Evolutionary conservation across 352 stramenopile species (phyloP), one percentile per base, ranked within the genome.

Genomic region (Phytophthora lateralis): DNA sequence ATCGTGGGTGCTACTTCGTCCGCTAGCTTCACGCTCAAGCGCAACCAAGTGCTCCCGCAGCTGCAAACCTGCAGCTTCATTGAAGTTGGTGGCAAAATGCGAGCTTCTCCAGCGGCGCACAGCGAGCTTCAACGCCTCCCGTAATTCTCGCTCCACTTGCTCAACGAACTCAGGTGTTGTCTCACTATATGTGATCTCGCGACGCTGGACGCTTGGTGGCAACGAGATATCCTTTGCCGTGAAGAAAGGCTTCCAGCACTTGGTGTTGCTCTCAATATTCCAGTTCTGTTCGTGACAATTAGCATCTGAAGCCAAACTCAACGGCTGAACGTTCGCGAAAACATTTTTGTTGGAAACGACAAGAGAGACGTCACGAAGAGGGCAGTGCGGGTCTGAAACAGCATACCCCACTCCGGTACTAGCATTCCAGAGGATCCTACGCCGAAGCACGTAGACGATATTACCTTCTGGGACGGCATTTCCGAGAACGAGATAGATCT

Each of bases 341-440:
- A 98, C 66, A 52, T 98, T 98, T 44, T 91, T 76, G 39, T 64
- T 82, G n/a, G 81, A 96, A 0, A 96, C 79, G n/a, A 97, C 76
- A 42, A 95, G 80, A 18, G 78, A 87, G 6, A 98, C 78, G 44
- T 97, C 82, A 6, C 84, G 65, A 45, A 98, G 69, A 17, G 94
- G 91, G 41, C 85, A 97, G n/a, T 81, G 74, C 7, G 85, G 73
- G 59, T 97, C 92, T 26, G 71, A 66, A 48, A 85, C 71, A 51
- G 71, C 64, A 63, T 96, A 97, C 6, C 80, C 80, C 12, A 85
- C 69, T 2, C 91, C 93, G 7, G 77, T 93, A 34, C 79, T 93
- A 17, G 94, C 85, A 60, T 98, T 96, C 83, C 91, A 97, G n/a
- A 98, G 74, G 15, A 92, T 68, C 50, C 74, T 39, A 21, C 38